Percentiles rank a stretch among this genome's conserved stretches.
phyloP scores from a whole-genome alignment of 1,139 yeast species.

The Pneumocystis jirovecii region DNA sequence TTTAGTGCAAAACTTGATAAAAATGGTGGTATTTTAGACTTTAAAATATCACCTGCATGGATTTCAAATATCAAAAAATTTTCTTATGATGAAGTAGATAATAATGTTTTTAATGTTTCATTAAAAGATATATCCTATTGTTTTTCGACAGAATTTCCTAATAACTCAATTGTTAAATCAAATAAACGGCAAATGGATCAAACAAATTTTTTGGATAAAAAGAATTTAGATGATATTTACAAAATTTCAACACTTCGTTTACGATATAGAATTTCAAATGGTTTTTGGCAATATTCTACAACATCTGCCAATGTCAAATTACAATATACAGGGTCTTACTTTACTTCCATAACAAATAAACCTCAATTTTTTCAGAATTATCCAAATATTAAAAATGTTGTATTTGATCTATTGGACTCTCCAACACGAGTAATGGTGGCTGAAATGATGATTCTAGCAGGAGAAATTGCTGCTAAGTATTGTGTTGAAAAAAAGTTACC shows the following conservation, averaged over 20 bases:
- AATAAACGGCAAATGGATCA: not conserved
- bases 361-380: not conserved
- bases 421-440: slow-evolving; percentile 7
- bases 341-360: slow-evolving; percentile 29
- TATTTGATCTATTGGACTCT: not conserved
- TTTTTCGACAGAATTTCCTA: not conserved
- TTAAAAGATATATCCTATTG: not conserved
- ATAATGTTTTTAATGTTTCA: slow-evolving; percentile 3
- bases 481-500: slow-evolving; percentile 37
- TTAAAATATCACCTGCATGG: slow-evolving; percentile 27
- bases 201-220: not conserved
- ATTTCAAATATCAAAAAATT: slow-evolving; percentile 33
- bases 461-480: slow-evolving; percentile 43
- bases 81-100: slow-evolving; percentile 39
- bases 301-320: not conserved
- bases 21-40: slow-evolving; percentile 18
- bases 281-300: not conserved
- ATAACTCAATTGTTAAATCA: not conserved
- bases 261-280: not conserved
- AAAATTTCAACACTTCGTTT: not conserved
- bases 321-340: not conserved
- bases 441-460: slow-evolving; percentile 29
- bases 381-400: not conserved
- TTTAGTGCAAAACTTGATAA: slow-evolving; percentile 26
- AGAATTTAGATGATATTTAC: not conserved